Conservation (phyloP, 2,329 filamentous ascomycete genomes). For the Trichoderma arundinaceum region DNA sequence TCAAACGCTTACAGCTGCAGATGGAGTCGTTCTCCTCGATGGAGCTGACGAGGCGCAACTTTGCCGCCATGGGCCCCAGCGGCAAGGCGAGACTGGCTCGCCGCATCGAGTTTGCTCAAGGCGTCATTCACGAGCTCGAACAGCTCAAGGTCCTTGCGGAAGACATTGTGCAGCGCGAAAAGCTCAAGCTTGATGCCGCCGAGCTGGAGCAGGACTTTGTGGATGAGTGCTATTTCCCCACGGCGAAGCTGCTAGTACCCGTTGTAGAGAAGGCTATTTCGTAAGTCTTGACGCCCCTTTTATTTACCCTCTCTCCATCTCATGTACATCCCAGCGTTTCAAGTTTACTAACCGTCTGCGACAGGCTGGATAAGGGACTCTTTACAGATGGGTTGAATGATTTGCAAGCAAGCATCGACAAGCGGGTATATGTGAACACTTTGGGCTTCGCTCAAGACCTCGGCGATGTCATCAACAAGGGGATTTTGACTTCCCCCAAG, state of each 20-base stretch:
- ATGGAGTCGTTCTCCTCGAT: conserved; percentile 97
- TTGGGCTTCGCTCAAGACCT: conserved; percentile 63
- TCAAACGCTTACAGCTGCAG: conserved; percentile 92
- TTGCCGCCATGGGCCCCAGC: conserved; percentile 88
- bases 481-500: conserved; percentile 54
- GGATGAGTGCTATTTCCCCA: conserved; percentile 89
- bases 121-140: conserved; percentile 76
- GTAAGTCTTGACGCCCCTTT: conserved; percentile 59
- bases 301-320: not conserved
- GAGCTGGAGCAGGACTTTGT: conserved; percentile 79
- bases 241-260: conserved; percentile 75
- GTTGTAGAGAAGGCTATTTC: conserved; percentile 79
- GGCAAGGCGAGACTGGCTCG: conserved; percentile 78
- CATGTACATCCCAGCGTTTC: conserved; percentile 29
- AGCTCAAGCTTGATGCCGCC: conserved; percentile 75
- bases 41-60: conserved; percentile 94
- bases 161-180: conserved; percentile 76
- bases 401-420: conserved; percentile 59
- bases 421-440: conserved; percentile 63
- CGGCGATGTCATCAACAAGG: conserved; percentile 57
- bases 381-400: conserved; percentile 59
- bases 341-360: conserved; percentile 44
- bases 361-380: conserved; percentile 67
- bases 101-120: conserved; percentile 86
- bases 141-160: conserved; percentile 73